Evolutionary conservation across 495 filamentous ascomycete species (phyloP), one percentile per base, ranked within the genome.

Genomic region (Gamarada debralockiae): DNA sequence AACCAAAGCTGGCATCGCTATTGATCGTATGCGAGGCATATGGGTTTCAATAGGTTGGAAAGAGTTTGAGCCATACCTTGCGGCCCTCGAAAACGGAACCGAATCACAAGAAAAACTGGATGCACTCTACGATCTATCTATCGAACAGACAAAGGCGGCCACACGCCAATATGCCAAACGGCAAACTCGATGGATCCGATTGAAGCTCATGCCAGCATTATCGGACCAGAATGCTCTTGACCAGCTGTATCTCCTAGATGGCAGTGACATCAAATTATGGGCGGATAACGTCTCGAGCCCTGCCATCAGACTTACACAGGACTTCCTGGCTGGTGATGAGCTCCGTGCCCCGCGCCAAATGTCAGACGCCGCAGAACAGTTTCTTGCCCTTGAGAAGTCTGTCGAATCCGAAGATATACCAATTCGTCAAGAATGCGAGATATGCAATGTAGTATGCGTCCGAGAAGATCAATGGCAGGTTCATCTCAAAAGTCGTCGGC

Each of bases 21-120:
- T 93, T 18, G 88, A 97, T 57, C 72, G 77, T 44, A 85, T 79
- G 0, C 79, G 83, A 24, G 95, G 95, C 2, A 93, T 97, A 13
- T 97, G 91, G 90, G 83, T 93, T 45, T 92, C 91, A 10, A 97
- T 99, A 58, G 95, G 95, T 0, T 96, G 89, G 66, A 95, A 93
- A 61, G 90, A 99, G 65, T 82, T 96, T 65, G 74, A 85, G 45
- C 74, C 78, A 0, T 96, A 88, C 55, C 71, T 92, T 18, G 53
- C 71, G 3, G 79, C 82, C 6, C 55, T 82, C 22, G 57, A 69
- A 36, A 54, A 71, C 9, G 70, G 59, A 1, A 55, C 60, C 0
- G 42, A 48, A 1, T 67, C 63, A 22, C 60, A 68, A 21, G 57
- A 67, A 36, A 71, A 82, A 22, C 58, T 81, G 1, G 64, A 73